Evolutionary conservation across 2,329 filamentous ascomycete genomes (phyloP).

Genomic region (Cercospora sp.): DNA sequence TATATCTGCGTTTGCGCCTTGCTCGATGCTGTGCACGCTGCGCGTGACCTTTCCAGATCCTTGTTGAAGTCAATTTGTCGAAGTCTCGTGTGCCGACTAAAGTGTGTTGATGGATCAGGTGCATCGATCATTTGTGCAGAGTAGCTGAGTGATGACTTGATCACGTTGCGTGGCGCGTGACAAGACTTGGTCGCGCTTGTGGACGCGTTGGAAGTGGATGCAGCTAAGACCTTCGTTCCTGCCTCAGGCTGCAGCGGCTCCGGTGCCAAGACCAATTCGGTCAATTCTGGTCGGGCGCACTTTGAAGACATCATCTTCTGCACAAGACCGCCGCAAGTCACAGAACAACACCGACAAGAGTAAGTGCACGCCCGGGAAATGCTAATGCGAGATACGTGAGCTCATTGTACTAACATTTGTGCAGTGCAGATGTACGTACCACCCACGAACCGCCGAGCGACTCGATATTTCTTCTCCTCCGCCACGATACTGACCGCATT

Average conservation of each 20-base stretch:
- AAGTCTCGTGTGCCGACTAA: background rate
- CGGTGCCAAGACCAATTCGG: background rate
- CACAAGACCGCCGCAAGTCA: slow-evolving; percentile 23
- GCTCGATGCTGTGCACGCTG: background rate
- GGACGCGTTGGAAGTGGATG: background rate
- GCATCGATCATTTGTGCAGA: background rate
- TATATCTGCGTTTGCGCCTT: slow-evolving; percentile 5
- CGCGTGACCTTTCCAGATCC: background rate
- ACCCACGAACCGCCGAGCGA: slow-evolving; percentile 18
- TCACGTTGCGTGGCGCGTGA: background rate
- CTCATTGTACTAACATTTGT: slow-evolving; percentile 29
- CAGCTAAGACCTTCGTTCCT: background rate
- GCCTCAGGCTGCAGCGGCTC: background rate
- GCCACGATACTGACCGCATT: slow-evolving; percentile 30
- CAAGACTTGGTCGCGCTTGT: background rate
- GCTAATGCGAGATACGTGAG: background rate
- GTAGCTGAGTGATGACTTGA: background rate
- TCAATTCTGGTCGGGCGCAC: slow-evolving; percentile 6
- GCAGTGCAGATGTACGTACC: slow-evolving; percentile 39
- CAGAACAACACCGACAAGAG: slow-evolving; percentile 31
- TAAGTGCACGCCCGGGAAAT: slow-evolving; percentile 21
- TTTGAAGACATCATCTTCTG: slow-evolving; percentile 4
- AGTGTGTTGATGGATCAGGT: background rate
- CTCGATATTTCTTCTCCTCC: slow-evolving; percentile 16
- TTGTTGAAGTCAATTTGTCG: slow-evolving; percentile 2